These are phyloP conservation scores for Xerocomus brunneocitrinus DNA, from an alignment of 768 basidiomycete species.

Conservation along the genomic window DNA sequence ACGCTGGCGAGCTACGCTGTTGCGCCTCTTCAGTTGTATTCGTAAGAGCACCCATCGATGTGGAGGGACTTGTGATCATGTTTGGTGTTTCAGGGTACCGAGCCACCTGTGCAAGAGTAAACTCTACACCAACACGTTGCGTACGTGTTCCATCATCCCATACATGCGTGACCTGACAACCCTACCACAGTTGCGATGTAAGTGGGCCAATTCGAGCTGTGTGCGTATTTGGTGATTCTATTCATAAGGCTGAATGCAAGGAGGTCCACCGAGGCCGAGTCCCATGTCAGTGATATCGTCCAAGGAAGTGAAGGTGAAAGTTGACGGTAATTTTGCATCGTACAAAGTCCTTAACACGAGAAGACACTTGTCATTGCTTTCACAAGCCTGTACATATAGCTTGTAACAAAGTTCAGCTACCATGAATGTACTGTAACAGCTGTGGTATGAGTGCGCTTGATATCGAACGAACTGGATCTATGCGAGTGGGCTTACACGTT, in stretches of 20 bases:
- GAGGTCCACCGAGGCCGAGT: background rate
- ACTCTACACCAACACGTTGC: constrained; percentile 4
- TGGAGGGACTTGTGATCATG: background rate
- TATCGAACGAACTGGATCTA: too few relatives aligned
- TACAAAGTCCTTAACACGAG: background rate
- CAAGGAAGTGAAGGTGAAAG: background rate
- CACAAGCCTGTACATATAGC: too few relatives aligned
- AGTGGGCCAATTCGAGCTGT: background rate
- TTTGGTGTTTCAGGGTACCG: constrained; percentile 2
- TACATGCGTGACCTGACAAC: background rate
- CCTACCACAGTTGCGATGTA: constrained; percentile 7
- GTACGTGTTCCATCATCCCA: background rate
- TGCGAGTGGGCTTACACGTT: too few relatives aligned
- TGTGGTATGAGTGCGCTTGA: too few relatives aligned
- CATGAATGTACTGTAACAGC: background rate
- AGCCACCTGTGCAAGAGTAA: constrained; percentile 8
- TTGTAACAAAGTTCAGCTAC: background rate
- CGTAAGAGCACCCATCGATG: constrained; percentile 1
- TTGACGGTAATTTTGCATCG: background rate
- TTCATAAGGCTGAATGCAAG: constrained; percentile 6
- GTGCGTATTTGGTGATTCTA: background rate
- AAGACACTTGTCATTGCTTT: too few relatives aligned
- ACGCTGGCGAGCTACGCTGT: background rate
- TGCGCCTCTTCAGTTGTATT: constrained; percentile 2
- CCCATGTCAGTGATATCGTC: background rate